phyloP scores from a whole-genome alignment of 1,139 yeast species.

The Hyphopichia khmerensis region DNA sequence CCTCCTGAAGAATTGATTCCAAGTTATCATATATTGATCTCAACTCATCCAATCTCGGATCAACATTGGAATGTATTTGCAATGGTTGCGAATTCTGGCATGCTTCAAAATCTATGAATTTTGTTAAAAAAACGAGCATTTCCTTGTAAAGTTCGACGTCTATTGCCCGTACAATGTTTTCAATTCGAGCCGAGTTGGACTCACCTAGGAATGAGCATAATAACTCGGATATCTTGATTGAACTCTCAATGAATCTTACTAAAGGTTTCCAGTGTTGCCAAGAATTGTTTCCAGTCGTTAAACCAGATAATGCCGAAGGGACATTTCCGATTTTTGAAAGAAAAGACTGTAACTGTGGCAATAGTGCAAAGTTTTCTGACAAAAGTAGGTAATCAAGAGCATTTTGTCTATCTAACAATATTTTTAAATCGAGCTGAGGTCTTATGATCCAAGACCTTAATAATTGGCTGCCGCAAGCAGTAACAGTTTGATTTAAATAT shows the following conservation, averaged over 20 bases:
- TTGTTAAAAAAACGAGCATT: conserved; percentile 11
- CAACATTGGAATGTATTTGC: conserved; percentile 25
- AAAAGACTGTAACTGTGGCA: conserved; percentile 10
- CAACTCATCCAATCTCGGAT: conserved; percentile 27
- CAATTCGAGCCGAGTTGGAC: background rate
- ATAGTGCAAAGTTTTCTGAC: conserved; percentile 12
- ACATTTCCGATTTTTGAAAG: conserved; percentile 26
- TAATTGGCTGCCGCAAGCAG: conserved; percentile 25
- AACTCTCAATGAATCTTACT: conserved; percentile 12
- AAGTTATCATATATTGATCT: conserved; percentile 30
- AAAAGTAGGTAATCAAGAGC: conserved; percentile 19
- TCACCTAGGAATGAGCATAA: background rate
- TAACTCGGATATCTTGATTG: background rate
- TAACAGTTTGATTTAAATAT: conserved; percentile 21
- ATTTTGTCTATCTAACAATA: conserved; percentile 25
- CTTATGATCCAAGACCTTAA: conserved; percentile 30
- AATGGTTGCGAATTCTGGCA: conserved; percentile 28
- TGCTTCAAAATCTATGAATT: conserved; percentile 31
- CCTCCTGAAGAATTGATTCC: conserved; percentile 24
- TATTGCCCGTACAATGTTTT: conserved; percentile 2
- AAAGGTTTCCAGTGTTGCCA: conserved; percentile 24
- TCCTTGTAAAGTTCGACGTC: conserved; percentile 8
- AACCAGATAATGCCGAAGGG: conserved; percentile 13
- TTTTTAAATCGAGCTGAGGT: conserved; percentile 24
- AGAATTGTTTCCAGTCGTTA: conserved; percentile 23